A percentile compares a stretch with the other conserved stretches of the same genome.
Evolutionary conservation across 495 filamentous ascomycete species (phyloP).

Genomic region (Penicillium parvum): DNA sequence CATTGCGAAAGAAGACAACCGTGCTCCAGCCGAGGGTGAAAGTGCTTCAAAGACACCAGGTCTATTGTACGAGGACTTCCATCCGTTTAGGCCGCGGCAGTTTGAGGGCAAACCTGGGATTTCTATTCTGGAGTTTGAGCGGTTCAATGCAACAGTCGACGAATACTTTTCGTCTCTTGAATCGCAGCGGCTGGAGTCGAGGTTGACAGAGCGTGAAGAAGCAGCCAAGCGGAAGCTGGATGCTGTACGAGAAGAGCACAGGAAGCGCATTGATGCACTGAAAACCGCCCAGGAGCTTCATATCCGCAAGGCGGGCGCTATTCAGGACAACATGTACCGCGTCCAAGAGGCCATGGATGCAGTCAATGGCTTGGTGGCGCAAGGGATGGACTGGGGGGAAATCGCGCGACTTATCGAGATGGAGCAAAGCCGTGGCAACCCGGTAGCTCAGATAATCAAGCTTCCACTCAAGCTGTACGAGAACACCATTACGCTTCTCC

Average conservation of each 20-base stretch:
- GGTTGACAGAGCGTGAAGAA: slow-evolving; percentile 74
- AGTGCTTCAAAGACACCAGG: slow-evolving; percentile 38
- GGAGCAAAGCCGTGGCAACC: slow-evolving; percentile 74
- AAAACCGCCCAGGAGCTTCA: slow-evolving; percentile 77
- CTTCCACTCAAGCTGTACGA: slow-evolving; percentile 84
- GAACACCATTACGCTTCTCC: slow-evolving; percentile 76
- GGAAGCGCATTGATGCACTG: slow-evolving; percentile 74
- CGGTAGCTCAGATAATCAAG: slow-evolving; percentile 82
- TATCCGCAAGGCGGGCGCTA: slow-evolving; percentile 80
- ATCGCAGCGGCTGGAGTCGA: slow-evolving; percentile 83
- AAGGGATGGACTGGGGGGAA: slow-evolving; percentile 96
- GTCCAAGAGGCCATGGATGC: slow-evolving; percentile 90
- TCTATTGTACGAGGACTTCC: slow-evolving; percentile 88
- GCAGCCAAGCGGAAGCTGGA: slow-evolving; percentile 79
- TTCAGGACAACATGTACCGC: slow-evolving; percentile 81
- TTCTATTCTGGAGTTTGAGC: slow-evolving; percentile 68
- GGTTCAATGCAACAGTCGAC: slow-evolving; percentile 90
- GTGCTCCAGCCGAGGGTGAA: slow-evolving; percentile 34
- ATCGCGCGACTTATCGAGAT: slow-evolving; percentile 82
- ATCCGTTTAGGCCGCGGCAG: slow-evolving; percentile 85
- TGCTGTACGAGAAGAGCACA: slow-evolving; percentile 73
- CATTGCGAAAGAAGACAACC: slow-evolving; percentile 62
- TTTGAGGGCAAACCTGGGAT: slow-evolving; percentile 62
- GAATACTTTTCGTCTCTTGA: slow-evolving; percentile 97
- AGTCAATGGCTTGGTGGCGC: slow-evolving; percentile 79